These are phyloP conservation scores for Brassica nigra DNA, from an alignment of 345 rosid species.

Conservation along the genomic window DNA sequence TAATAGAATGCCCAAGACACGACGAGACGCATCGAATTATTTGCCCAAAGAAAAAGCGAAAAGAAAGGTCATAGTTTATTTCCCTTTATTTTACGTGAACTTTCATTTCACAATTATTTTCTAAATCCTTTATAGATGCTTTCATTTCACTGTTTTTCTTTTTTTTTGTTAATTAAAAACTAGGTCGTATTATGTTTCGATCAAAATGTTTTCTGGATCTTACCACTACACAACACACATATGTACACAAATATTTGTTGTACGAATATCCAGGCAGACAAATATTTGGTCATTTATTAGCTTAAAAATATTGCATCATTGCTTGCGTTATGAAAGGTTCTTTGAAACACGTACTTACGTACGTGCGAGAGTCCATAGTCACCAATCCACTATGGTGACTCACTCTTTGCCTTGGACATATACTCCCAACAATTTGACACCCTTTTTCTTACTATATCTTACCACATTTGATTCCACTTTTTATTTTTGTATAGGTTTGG, in stretches of 20 bases:
- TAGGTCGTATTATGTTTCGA: background rate
- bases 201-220: background rate
- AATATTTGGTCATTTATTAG: background rate
- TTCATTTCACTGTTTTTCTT: background rate
- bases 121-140: background rate
- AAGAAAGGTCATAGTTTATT: background rate
- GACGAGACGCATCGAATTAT: background rate
- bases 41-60: background rate
- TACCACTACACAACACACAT: background rate
- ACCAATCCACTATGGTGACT: conserved; percentile 17
- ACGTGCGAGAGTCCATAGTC: conserved; percentile 8
- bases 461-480: background rate
- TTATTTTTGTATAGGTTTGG: background rate
- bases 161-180: background rate
- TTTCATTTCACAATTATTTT: background rate
- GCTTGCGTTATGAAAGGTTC: background rate
- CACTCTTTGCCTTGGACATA: conserved; percentile 14
- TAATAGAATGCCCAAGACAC: background rate
- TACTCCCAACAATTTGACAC: conserved; percentile 8
- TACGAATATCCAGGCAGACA: background rate
- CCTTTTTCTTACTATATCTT: conserved; percentile 8
- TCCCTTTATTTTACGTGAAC: background rate
- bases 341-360: background rate
- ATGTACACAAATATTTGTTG: background rate
- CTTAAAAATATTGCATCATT: background rate